A percentile compares a stretch with the other conserved stretches of the same genome.
Conservation (phyloP, 1,284 basidiomycete genomes). For the Cutaneotrichosporon cyanovorans region DNA sequence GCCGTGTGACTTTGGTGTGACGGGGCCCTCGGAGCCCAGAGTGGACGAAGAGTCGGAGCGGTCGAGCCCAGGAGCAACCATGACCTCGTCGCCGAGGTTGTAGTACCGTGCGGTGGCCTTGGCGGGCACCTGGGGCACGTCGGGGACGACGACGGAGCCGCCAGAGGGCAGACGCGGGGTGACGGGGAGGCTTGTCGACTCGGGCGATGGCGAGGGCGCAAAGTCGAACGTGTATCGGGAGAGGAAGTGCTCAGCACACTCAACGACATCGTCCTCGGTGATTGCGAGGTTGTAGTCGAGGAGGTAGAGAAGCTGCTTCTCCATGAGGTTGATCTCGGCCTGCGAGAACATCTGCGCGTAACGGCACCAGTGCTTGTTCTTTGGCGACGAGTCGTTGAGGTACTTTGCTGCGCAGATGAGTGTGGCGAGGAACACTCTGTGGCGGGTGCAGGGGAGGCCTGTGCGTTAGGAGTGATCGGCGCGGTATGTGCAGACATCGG, state of each 20-base stretch:
- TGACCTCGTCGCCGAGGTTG: conserved; percentile 9
- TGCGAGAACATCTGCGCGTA: conserved; percentile 62
- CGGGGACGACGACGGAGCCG: conserved; percentile 6
- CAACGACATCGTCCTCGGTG: conserved; percentile 55
- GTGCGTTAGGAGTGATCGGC: not conserved
- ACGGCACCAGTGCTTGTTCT: conserved; percentile 83
- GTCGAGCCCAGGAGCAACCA: conserved; percentile 41
- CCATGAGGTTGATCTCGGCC: conserved; percentile 81
- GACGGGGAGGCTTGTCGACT: conserved; percentile 26
- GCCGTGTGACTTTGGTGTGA: conserved; percentile 22
- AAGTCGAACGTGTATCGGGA: conserved; percentile 18
- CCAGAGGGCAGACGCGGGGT: conserved; percentile 25
- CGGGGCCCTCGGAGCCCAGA: conserved; percentile 38
- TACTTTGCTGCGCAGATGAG: conserved; percentile 97
- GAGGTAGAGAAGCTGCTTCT: conserved; percentile 83
- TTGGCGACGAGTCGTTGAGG: conserved; percentile 90
- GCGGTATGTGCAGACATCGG: no score
- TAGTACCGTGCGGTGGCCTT: not conserved
- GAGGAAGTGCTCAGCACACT: conserved; percentile 72
- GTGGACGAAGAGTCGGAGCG: conserved; percentile 44
- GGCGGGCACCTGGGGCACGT: conserved; percentile 4
- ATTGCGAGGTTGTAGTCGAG: conserved; percentile 58
- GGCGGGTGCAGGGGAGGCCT: conserved; percentile 88
- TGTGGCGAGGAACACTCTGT: conserved; percentile 90
- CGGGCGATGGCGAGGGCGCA: conserved; percentile 21